Base-by-base conservation (phyloP, 176 grass and related monocot genomes). In the Lolium perenne region DNA sequence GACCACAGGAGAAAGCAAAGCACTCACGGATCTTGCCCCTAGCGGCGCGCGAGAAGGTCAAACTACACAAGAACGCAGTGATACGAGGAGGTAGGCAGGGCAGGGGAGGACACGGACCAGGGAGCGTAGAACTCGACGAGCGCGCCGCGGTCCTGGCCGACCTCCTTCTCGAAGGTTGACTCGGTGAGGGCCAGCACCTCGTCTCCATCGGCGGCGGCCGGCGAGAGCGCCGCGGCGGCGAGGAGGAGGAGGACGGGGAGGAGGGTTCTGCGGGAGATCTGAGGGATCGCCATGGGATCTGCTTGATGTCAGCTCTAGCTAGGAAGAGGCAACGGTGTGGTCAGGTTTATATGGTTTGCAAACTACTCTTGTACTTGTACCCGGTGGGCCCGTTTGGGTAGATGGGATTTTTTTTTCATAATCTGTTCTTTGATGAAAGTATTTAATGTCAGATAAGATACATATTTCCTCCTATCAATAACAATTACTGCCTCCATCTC, bases 121-220 rank as follows among this genome's bases (percentile, higher is more conserved):
- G 93, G 93, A 6, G 96, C 91, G 81, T 92, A 95, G 86, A 98
- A 98, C 90, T 94, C 96, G 79, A 95, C 89, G 79, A 98, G 93
- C 25, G 91, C 96, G 66, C 59, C 96, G 29, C 96, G 90, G 68
- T 98, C 96, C 79, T 95, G 89, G 8, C 97, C 97, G 64, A 98
- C 97, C 92, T 94, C 94, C 84, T 91, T 87, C 88, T 98, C 92
- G 85, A 98, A 98, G 90, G 88, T 91, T 84, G 90, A 88, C 79
- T 88, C 88, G 48, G 91, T 94, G 46, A 98, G 90, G 58, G 92
- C 90, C 21, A 94, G 35, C 59, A 98, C 97, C 11, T 90, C 91
- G 55, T 89, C 91, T 54, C 91, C 93, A 45, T 87, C 71, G 43
- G 87, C 91, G 64, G 80, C 21, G 13, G 80, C 74, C n/a, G 79